Evolutionary conservation across 768 basidiomycete genomes (phyloP).

Genomic region (Psilocybe azurescens): DNA sequence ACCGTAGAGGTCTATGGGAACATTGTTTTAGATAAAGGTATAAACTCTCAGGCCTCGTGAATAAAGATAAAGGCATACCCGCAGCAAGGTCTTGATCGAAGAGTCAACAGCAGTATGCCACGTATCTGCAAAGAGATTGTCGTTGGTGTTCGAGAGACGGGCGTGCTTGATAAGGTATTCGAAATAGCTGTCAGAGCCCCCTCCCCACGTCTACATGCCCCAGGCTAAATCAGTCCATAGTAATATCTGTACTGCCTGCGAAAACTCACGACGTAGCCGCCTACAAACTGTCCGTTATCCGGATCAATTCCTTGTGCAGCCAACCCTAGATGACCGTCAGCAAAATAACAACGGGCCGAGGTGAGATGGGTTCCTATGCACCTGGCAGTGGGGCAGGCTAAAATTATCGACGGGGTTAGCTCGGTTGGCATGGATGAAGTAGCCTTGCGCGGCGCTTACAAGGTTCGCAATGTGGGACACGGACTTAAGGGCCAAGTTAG

Average conservation of each 20-base stretch:
- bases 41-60: neutral
- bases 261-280: constrained; percentile 55
- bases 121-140: constrained; percentile 65
- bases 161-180: constrained; percentile 80
- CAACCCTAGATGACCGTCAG: constrained; percentile 44
- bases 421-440: neutral
- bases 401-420: constrained; percentile 12
- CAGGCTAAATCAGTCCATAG: neutral
- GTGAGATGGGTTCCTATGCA: constrained; percentile 14
- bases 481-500: constrained; percentile 53
- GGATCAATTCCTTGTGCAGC: constrained; percentile 67
- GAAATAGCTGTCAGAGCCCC: constrained; percentile 77
- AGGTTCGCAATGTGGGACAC: constrained; percentile 56
- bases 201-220: constrained; percentile 61
- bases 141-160: constrained; percentile 68
- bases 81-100: constrained; percentile 62
- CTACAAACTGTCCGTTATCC: constrained; percentile 48
- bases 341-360: neutral
- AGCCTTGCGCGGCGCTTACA: constrained; percentile 27
- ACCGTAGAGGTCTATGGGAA: constrained; percentile 62
- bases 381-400: constrained; percentile 48
- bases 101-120: constrained; percentile 78
- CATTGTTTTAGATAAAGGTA: neutral
- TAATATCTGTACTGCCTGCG: neutral
- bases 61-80: constrained; percentile 39